Evolutionary conservation across 768 basidiomycete genomes (phyloP), one percentile per base, ranked within the genome.

Genomic region (Mycena pura): DNA sequence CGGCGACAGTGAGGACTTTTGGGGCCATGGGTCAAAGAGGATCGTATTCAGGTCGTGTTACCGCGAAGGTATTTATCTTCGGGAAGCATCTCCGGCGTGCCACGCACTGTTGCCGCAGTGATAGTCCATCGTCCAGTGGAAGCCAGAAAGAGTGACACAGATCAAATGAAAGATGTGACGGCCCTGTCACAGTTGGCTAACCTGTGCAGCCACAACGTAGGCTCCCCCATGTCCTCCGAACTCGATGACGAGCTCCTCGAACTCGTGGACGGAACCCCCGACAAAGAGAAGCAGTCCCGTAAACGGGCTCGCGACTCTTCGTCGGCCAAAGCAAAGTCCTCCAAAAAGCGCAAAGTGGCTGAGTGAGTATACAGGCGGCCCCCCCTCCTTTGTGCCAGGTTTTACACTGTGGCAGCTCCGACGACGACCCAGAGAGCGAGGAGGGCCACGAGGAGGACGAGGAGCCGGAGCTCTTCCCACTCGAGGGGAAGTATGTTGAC

Each of bases 401-500:
- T 62, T 70, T 60, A 65, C 50, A 15, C 46, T 34, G 48, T 45
- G 40, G 38, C 51, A 54, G 52, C 53, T 53, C 49, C 48, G 86
- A 84, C 31, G 77, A 81, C 38, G 82, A 76, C 21, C 81, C 82
- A 11, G 90, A 91, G 68, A 89, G 86, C 60, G 90, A 91, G 67
- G 85, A 84, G 55, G 83, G 54, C 9, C 56, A 62, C 10, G 59
- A 53, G 9, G 5, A 41, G 36, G 56, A 60, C 14, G 89, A 53
- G 9, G 5, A 41, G 36, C 53, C 58, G 13, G 89, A 93, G 65
- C 88, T 88, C 4, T 99, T 93, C 72, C 96, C 95, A 0, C 77
- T 97, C 13, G 96, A 99, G 68, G 95, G 93, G 48, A 93, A 93
- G 74, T 99, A 92, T 71, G 84, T 84, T 59, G 89, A 97, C 69